Evolutionary conservation across 805 yeast genomes (phyloP), one percentile per base, ranked within the genome.

Genomic region (Myxozyma mucilagina): DNA sequence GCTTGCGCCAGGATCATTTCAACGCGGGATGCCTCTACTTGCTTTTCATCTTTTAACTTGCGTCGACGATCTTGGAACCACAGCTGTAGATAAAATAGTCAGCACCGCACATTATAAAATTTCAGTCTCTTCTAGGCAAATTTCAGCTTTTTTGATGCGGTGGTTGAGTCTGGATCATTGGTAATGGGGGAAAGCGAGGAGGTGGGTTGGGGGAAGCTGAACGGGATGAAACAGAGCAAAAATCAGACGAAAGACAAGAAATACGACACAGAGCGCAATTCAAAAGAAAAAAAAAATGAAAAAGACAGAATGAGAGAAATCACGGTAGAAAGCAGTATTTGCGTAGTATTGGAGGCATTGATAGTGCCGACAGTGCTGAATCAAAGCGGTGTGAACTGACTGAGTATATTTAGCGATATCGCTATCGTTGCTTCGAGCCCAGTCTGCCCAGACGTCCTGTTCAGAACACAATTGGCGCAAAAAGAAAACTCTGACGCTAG

Each of bases 11-110:
- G 49, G 36, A 63, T 53, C 65, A 60, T 50, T 57, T 60, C 61
- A 41, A 63, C 61, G 16, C 49, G 20, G 10, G 49, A 51, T 42
- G 61, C 31, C 45, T 60, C 59, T 16, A 35, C 39, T 32, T 18
- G 44, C 50, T 50, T 54, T 49, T 60, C 60, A 39, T 54, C 65
- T 36, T 56, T 63, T 38, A 48, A 41, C 32, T 50, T 58, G 16
- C 53, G 51, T 35, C 65, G 61, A 16, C 67, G 64, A 11, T 61
- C 60, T 10, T 36, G 49, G 38, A 53, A 63, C 67, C 67, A 63
- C 29, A 59, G 35, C 65, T 63, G 35, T 9, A 24, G 10, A 39
- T 13, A 41, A 8, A 9, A 47, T 13, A 43, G n/a, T 42, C 3
- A 3, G 24, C 16, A 34, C 29, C 32, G 11, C 7, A 38, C 3